These are phyloP conservation scores for Diaporthe destruens DNA, from an alignment of 2,329 filamentous ascomycete species.

Conservation along the genomic window DNA sequence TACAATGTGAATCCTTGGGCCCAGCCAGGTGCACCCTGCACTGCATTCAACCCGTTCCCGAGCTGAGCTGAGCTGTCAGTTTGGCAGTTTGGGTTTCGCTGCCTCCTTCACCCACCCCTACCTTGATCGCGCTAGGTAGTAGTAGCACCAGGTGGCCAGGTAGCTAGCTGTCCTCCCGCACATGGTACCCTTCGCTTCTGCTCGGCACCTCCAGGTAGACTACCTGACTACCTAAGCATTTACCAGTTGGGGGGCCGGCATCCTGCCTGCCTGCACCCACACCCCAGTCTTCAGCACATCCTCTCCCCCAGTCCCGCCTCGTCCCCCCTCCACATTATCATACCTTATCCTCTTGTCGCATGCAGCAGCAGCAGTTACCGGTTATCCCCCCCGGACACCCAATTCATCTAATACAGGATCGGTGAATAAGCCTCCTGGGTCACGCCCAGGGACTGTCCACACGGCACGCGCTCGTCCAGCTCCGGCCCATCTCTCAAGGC, in stretches of 20 bases:
- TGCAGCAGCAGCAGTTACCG: conserved; percentile 22
- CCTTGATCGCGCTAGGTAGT: background rate
- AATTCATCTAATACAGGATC: conserved; percentile 3
- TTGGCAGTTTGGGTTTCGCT: background rate
- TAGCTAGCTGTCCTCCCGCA: conserved; percentile 14
- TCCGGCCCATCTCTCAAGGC: conserved; percentile 5
- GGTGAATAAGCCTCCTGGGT: background rate
- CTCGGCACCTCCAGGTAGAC: conserved; percentile 9
- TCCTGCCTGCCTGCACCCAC: background rate
- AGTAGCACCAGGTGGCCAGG: conserved; percentile 6
- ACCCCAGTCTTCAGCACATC: conserved; percentile 26
- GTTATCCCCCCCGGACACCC: conserved; percentile 29
- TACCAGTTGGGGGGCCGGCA: background rate
- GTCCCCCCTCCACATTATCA: conserved; percentile 21
- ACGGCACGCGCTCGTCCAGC: conserved; percentile 12
- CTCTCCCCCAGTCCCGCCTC: conserved; percentile 19
- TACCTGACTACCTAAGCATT: too few relatives aligned
- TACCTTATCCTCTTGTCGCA: conserved; percentile 32
- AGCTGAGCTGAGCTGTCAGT: conserved; percentile 1
- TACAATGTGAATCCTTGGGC: background rate
- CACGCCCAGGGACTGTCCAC: conserved; percentile 23
- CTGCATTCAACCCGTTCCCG: background rate
- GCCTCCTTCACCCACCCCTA: background rate
- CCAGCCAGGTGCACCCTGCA: conserved; percentile 15
- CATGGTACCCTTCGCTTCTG: conserved; percentile 21